Conservation (phyloP, 768 basidiomycete species). For the Tulasnella sp. region DNA sequence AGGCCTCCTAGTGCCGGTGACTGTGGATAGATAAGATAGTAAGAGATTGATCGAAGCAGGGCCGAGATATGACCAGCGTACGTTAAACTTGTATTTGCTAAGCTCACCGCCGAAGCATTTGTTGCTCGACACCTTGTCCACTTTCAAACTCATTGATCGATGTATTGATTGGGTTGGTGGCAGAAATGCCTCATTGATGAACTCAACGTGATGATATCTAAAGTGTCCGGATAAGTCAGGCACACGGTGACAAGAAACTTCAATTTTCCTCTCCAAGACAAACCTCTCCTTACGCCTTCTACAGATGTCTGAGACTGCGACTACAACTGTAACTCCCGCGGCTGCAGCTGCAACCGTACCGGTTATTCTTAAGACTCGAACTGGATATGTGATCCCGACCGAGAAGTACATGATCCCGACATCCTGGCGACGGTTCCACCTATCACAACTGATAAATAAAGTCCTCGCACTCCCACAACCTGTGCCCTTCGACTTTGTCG, state of each 20-base stretch:
- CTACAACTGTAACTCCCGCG: neutral
- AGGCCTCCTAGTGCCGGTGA: slow-evolving; percentile 59
- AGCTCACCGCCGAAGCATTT: slow-evolving; percentile 72
- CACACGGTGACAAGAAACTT: too few species aligned
- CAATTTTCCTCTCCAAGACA: too few species aligned
- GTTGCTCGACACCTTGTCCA: slow-evolving; percentile 59
- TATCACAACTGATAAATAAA: slow-evolving; percentile 95
- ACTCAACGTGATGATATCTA: too few species aligned
- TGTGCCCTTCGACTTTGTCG: slow-evolving; percentile 87
- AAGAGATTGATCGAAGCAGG: too few species aligned
- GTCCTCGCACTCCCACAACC: slow-evolving; percentile 62
- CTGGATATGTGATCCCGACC: slow-evolving; percentile 60
- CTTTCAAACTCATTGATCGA: slow-evolving; percentile 1
- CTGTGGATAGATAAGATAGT: slow-evolving; percentile 35
- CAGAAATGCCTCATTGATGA: too few species aligned
- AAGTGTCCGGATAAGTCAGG: too few species aligned
- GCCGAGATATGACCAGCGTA: slow-evolving; percentile 22
- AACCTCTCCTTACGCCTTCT: neutral
- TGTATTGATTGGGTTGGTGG: too few species aligned
- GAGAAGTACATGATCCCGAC: slow-evolving; percentile 91
- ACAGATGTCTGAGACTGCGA: slow-evolving; percentile 1
- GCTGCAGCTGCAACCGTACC: slow-evolving; percentile 26
- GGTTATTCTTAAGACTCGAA: slow-evolving; percentile 62
- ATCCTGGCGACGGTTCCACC: slow-evolving; percentile 87
- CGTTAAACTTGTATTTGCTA: slow-evolving; percentile 81